Evolutionary conservation across 352 stramenopile genomes (phyloP).

Genomic region (Vaucheria bursata): DNA sequence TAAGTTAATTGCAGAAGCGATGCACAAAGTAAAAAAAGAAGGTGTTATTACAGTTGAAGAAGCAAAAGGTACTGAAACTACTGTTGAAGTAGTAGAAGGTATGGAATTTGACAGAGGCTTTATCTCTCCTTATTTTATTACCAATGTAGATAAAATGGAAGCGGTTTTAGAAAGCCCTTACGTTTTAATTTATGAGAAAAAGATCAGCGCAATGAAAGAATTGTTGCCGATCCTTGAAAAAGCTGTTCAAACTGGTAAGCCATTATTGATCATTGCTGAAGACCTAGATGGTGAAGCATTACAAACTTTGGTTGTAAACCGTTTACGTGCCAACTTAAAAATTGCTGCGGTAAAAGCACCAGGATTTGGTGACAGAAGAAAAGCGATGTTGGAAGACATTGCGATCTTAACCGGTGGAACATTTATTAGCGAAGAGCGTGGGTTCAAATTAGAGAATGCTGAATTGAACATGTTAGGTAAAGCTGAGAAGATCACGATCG

Average conservation of each 20-base stretch:
- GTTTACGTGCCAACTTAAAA: slow-evolving; percentile 97
- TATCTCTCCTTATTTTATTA: slow-evolving; percentile 99
- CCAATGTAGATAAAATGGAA: slow-evolving; percentile 96
- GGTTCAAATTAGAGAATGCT: slow-evolving; percentile 94
- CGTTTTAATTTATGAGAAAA: slow-evolving; percentile 99
- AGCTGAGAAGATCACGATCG: slow-evolving; percentile 85
- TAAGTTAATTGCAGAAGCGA: slow-evolving; percentile 93
- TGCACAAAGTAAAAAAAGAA: slow-evolving; percentile 99
- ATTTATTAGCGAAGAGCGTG: slow-evolving; percentile 95
- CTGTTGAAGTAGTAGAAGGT: slow-evolving; percentile 98
- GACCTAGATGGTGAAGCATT: slow-evolving; percentile 98
- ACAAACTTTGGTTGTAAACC: slow-evolving; percentile 98
- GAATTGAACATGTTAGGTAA: slow-evolving; percentile 85
- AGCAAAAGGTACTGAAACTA: slow-evolving; percentile 98
- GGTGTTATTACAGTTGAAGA: slow-evolving; percentile 89
- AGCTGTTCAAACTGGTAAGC: slow-evolving; percentile 89
- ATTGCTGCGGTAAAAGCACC: slow-evolving; percentile 97
- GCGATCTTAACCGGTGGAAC: slow-evolving; percentile 94
- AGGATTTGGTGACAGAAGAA: slow-evolving; percentile 99
- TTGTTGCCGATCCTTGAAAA: slow-evolving; percentile 93
- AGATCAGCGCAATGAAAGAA: slow-evolving; percentile 80
- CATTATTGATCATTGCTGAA: slow-evolving; percentile 98
- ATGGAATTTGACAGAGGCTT: slow-evolving; percentile 99
- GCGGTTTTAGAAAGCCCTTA: slow-evolving; percentile 97
- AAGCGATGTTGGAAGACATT: slow-evolving; percentile 94